Conservation (phyloP, 2,329 filamentous ascomycete species). For the Penicillium sp. region DNA sequence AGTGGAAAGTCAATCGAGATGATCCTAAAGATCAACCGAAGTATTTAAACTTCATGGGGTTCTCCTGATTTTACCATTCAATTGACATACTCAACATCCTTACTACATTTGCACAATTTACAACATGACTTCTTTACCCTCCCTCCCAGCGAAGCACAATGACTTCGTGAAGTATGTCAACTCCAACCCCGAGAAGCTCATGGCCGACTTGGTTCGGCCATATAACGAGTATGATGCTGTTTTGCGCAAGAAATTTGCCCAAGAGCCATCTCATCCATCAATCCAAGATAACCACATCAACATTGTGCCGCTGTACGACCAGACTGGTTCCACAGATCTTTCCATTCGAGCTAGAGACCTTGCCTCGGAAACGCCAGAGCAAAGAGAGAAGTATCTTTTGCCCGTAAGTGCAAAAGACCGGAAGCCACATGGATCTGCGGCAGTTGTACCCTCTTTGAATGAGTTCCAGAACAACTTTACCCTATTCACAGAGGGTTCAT, state of each 20-base stretch:
- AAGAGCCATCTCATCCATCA: conserved; percentile 36
- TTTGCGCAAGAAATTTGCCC: conserved; percentile 41
- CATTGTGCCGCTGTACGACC: conserved; percentile 37
- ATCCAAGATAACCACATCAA: conserved; percentile 35
- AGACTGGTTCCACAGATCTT: conserved; percentile 24
- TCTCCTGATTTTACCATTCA: neutral
- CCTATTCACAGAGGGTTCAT: conserved; percentile 75
- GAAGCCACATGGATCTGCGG: conserved; percentile 61
- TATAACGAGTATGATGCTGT: conserved; percentile 41
- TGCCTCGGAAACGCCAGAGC: conserved; percentile 28
- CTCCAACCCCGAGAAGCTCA: conserved; percentile 26
- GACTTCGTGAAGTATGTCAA: conserved; percentile 31
- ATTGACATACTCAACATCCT: neutral
- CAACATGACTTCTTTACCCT: conserved; percentile 25
- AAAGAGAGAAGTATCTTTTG: conserved; percentile 38
- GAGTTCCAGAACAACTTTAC: conserved; percentile 79
- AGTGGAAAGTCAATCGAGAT: neutral
- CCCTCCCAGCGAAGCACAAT: conserved; percentile 30
- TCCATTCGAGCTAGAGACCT: conserved; percentile 37
- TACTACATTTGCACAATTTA: neutral
- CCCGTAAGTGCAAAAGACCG: conserved; percentile 53
- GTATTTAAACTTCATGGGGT: neutral
- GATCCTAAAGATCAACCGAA: neutral
- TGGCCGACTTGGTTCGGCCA: conserved; percentile 33
- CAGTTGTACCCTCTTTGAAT: conserved; percentile 64